Base-by-base conservation (phyloP, 148 eudicot species). In the Rhododendron williamsianum region DNA sequence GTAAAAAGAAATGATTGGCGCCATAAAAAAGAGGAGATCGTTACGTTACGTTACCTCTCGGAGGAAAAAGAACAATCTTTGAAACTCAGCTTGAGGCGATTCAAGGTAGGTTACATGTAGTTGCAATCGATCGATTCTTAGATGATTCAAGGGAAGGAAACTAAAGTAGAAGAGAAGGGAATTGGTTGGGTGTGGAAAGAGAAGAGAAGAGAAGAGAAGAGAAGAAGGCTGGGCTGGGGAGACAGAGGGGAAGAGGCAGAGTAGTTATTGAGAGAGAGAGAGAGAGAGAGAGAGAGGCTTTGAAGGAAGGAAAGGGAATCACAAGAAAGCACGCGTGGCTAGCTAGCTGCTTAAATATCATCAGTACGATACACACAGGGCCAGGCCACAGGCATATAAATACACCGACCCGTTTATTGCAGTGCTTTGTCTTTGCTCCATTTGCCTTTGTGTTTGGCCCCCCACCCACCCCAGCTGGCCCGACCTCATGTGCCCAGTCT, bases 301-400 rank as follows among this genome's bases (percentile, higher is more conserved):
- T 69, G 35, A 27, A 23, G 25, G 80, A 35, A 54, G 46, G 33
- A 78, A 84, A 78, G 79, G 38, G 35, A 41, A 10, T 46, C 56
- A 76, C 33, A 58, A 33, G 82, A 83, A 25, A 85, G 63, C 88
- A 86, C 85, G 88, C 86, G 80, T 87, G 36, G 81, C 81, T 87
- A 18, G 60, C 58, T 54, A 41, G 45, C 73, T 10, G 85, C 60
- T 60, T 79, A 21, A 45, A 54, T 58, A 56, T 33, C n/a, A 16
- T 18, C 27, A 1, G 74, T 27, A 69, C 11, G 33, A 27, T 30
- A 13, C 38, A 23, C 5, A 21, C 9, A 76, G 43, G 11, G 49
- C 49, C 6, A 16, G 60, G 60, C 43, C 43, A 54, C 23, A 54
- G 21, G 23, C 38, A 27, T 3, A 27, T 49, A 12, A 48, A 51